Conservation (phyloP, 2,329 filamentous ascomycete species). For the Bipolaris oryzae region DNA sequence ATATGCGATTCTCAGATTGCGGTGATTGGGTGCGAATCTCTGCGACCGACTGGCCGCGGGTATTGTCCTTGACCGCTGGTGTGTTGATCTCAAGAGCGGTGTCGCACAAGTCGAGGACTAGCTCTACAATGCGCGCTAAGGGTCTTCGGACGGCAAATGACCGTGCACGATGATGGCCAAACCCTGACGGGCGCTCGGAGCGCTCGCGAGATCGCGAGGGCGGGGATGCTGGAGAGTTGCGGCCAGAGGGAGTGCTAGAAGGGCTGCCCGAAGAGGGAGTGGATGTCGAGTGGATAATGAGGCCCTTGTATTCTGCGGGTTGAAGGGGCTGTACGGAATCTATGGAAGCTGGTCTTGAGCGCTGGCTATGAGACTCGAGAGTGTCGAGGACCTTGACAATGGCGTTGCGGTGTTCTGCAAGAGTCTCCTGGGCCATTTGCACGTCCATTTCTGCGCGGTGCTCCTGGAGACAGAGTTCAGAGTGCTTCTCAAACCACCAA, state of each 20-base stretch:
- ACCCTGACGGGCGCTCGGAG: constrained; percentile 69
- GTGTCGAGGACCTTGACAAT: constrained; percentile 96
- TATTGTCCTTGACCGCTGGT: constrained; percentile 83
- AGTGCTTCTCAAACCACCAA: constrained; percentile 99
- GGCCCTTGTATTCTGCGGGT: constrained; percentile 82
- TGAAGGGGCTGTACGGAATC: constrained; percentile 56
- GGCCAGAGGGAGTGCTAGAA: constrained; percentile 71
- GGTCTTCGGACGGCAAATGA: constrained; percentile 93
- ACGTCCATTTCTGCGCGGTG: constrained; percentile 98
- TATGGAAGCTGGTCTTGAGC: constrained; percentile 59
- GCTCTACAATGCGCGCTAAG: constrained; percentile 89
- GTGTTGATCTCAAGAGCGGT: constrained; percentile 94
- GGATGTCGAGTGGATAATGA: constrained; percentile 78
- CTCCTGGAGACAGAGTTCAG: constrained; percentile 92
- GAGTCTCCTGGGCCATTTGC: constrained; percentile 89
- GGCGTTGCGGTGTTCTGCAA: constrained; percentile 89
- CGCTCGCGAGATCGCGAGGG: constrained; percentile 71
- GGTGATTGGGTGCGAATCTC: constrained; percentile 93
- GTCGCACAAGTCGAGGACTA: constrained; percentile 93
- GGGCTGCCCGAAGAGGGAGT: constrained; percentile 70
- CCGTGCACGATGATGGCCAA: constrained; percentile 79
- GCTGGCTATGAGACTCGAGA: constrained; percentile 77
- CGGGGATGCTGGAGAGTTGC: constrained; percentile 71
- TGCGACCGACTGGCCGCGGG: constrained; percentile 67
- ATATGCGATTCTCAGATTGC: constrained; percentile 92